Evolutionary conservation across 306 rosid genomes (phyloP).

Genomic region (Medicago lupulina): DNA sequence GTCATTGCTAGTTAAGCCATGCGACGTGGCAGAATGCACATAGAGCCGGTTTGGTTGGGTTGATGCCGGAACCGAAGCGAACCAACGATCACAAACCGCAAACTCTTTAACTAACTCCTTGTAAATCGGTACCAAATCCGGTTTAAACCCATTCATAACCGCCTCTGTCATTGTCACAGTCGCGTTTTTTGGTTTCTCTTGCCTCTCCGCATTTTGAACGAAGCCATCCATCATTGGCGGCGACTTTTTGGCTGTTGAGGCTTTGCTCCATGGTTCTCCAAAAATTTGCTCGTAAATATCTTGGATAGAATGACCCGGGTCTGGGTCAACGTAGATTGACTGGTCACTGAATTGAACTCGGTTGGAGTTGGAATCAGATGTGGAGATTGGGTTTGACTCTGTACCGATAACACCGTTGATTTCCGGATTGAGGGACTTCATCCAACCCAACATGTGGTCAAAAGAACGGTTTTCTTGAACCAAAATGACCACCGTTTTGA

Average conservation of each 20-base stretch:
- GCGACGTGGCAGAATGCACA: conserved; percentile 84
- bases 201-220: conserved; percentile 61
- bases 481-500: conserved; percentile 83
- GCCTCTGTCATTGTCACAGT: conserved; percentile 50
- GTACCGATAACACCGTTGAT: conserved; percentile 69
- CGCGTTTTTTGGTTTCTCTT: conserved; percentile 32
- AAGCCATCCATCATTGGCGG: conserved; percentile 72
- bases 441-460: conserved; percentile 92
- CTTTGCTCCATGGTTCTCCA: conserved; percentile 73
- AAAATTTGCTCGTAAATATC: conserved; percentile 81
- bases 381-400: conserved; percentile 62
- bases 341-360: conserved; percentile 44
- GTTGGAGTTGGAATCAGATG: conserved; percentile 51
- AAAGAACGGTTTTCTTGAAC: conserved; percentile 94
- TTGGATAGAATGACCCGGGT: conserved; percentile 81
- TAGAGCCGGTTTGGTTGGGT: conserved; percentile 85
- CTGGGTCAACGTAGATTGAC: conserved; percentile 68
- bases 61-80: conserved; percentile 70
- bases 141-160: conserved; percentile 74
- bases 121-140: conserved; percentile 63
- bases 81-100: conserved; percentile 84
- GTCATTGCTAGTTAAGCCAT: conserved; percentile 59
- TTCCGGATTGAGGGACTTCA: conserved; percentile 69
- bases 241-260: conserved; percentile 50
- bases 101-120: conserved; percentile 64